phyloP scores from a whole-genome alignment of 2,329 filamentous ascomycete genomes.

The Tothia fuscella region DNA sequence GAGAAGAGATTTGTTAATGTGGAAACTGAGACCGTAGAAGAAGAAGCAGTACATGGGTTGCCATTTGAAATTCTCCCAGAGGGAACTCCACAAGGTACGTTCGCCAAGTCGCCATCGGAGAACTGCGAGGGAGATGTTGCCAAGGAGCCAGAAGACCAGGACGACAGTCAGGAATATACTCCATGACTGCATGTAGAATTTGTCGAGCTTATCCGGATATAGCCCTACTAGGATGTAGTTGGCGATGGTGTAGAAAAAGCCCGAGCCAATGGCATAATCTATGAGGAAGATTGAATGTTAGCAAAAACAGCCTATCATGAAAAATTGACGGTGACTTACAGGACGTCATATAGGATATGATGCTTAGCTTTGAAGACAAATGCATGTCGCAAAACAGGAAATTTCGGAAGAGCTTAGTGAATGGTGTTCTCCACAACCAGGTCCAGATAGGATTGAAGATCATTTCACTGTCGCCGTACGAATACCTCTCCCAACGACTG shows the following conservation, averaged over 20 bases:
- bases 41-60: conserved; percentile 14
- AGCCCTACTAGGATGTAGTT: conserved; percentile 14
- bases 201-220: conserved; percentile 11
- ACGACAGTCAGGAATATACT: conserved; percentile 11
- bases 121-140: conserved; percentile 11
- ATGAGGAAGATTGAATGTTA: too few relatives aligned
- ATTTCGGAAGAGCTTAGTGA: conserved; percentile 11
- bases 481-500: conserved; percentile 12
- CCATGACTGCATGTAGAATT: conserved; percentile 13
- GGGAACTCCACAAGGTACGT: conserved; percentile 8
- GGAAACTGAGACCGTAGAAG: conserved; percentile 13
- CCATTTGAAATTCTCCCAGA: conserved; percentile 14
- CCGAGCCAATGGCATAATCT: conserved; percentile 12
- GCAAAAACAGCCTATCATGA: too few relatives aligned
- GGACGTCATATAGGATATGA: conserved; percentile 12
- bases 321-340: too few relatives aligned
- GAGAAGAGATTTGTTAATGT: conserved; percentile 12
- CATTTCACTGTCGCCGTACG: conserved; percentile 14
- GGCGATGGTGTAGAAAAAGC: conserved; percentile 9
- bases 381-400: conserved; percentile 12
- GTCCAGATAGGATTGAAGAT: conserved; percentile 12
- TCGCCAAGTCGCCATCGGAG: conserved; percentile 12
- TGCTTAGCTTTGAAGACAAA: conserved; percentile 12
- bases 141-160: conserved; percentile 12
- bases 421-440: conserved; percentile 11